phyloP scores from a whole-genome alignment of 768 basidiomycete species.

The Rhodotorula diobovata region DNA sequence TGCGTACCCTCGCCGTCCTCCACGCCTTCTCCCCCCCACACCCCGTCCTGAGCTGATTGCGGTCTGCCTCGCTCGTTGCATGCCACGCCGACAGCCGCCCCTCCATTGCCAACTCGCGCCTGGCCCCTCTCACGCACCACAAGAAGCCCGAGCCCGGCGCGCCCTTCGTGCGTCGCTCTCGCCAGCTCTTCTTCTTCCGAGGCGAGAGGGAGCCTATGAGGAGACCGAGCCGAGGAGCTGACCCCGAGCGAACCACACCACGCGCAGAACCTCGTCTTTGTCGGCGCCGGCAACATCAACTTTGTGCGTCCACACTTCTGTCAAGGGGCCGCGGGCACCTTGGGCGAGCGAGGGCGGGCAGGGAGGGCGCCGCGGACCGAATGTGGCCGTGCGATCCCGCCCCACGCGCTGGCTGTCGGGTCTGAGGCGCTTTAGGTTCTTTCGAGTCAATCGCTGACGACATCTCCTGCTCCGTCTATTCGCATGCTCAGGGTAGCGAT shows the following conservation, averaged over 20 bases:
- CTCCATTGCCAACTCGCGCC: conserved; percentile 18
- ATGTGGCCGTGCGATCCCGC: too few relatives aligned
- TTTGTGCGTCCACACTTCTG: conserved; percentile 55
- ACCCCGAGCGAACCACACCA: neutral
- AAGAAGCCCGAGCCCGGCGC: conserved; percentile 24
- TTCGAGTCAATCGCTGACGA: neutral
- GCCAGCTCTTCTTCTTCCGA: neutral
- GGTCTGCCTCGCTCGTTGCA: neutral
- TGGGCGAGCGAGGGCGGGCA: neutral
- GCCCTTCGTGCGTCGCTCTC: conserved; percentile 9
- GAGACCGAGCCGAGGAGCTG: neutral
- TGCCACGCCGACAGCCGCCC: conserved; percentile 12
- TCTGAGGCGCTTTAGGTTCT: too few relatives aligned
- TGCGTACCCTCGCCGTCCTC: neutral
- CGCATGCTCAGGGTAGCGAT: neutral
- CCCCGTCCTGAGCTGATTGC: neutral
- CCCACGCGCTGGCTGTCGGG: too few relatives aligned
- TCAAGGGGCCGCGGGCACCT: neutral
- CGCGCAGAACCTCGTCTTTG: conserved; percentile 70
- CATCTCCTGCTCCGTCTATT: neutral
- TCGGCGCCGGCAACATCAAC: conserved; percentile 98
- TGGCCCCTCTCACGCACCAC: conserved; percentile 26
- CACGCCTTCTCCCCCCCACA: neutral
- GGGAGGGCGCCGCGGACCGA: too few relatives aligned
- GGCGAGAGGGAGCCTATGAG: too few relatives aligned